Conservation (phyloP, 495 filamentous ascomycete species). For the Neurospora sp. region DNA sequence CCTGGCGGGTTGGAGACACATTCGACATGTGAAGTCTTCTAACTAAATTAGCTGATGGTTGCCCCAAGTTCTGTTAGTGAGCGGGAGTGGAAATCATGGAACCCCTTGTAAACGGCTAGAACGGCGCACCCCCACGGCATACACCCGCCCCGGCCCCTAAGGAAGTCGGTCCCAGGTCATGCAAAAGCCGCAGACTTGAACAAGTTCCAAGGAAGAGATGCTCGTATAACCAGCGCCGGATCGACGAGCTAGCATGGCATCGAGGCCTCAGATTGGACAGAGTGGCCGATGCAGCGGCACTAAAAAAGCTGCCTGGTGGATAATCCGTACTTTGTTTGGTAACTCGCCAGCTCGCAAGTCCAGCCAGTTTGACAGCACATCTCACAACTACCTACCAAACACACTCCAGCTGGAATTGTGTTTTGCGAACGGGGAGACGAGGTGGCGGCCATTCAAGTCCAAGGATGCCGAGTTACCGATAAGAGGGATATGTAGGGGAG, state of each 20-base stretch:
- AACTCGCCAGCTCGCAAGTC: not conserved
- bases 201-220: not conserved
- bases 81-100: not conserved
- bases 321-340: not conserved
- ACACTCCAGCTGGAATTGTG: not conserved
- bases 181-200: not conserved
- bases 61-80: not conserved
- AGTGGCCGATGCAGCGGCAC: not conserved
- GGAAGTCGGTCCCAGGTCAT: not conserved
- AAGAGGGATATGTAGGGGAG: not conserved
- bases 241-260: not conserved
- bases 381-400: not conserved
- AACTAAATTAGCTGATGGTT: not conserved
- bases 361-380: not conserved
- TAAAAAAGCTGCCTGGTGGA: not conserved
- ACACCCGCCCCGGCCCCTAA: too few species aligned
- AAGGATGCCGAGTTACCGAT: not conserved
- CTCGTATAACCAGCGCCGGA: not conserved
- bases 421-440: not conserved
- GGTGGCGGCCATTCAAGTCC: not conserved
- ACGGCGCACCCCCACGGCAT: not conserved
- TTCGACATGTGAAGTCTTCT: not conserved
- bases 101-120: not conserved
- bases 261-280: not conserved
- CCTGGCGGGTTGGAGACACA: not conserved